Base-by-base conservation (phyloP, 2,329 filamentous ascomycete species). In the Colletotrichum tabaci region DNA sequence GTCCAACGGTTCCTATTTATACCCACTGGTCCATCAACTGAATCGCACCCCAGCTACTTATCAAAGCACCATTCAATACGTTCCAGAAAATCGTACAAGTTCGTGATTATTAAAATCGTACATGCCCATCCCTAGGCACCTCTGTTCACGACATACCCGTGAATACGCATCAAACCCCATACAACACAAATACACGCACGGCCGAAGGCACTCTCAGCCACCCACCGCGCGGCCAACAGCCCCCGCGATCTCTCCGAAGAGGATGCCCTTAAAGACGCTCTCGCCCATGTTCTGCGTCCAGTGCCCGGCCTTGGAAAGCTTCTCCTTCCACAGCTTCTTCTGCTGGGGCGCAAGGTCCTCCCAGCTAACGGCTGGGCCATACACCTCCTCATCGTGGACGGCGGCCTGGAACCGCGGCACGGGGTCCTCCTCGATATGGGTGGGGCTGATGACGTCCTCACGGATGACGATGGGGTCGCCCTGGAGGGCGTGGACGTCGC, bases 241-340 rank as follows among this genome's bases (percentile, higher is more conserved):
- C 2, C 89, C 92, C 1, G 88, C 92, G 74, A 94, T 85, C 81
- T 94, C 89, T 23, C 91, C 89, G 82, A 97, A 97, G 73, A 97
- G 83, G 42, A 97, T 88, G 3, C 93, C 93, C 81, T 91, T 90
- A 75, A 97, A 88, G 40, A 96, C 89, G 12, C 86, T 87, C 84
- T 96, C 94, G 3, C 93, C 93, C 85, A 96, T 93, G 47, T 89
- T 87, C 78, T 92, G 90, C n/a, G 89, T 89, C 94, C 94, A 97
- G 74, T 94, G 89, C 0, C 94, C 94, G 0, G 93, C 91, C 66
- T 91, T 86, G 66, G 85, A 85, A 46, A 97, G 85, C 77, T 87
- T 89, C 75, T 88, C 81, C 82, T 90, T 94, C 94, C 94, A 97
- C 21, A 85, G 83, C 62, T 85, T 82, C 79, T 89, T 89, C 80